phyloP scores from a whole-genome alignment of 768 basidiomycete genomes.

The Mycena belliarum region DNA sequence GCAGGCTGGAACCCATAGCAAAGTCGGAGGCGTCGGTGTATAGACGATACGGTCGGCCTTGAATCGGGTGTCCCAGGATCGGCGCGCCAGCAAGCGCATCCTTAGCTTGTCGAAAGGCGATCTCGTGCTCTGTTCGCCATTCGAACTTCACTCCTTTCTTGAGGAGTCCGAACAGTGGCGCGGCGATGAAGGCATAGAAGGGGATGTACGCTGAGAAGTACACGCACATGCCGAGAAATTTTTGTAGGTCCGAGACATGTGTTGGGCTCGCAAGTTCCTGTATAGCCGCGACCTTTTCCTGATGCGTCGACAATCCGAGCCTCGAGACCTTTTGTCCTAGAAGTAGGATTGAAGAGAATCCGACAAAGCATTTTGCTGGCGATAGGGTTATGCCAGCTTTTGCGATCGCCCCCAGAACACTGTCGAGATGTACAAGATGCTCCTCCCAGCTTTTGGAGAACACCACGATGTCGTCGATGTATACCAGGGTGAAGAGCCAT shows the following conservation, averaged over 20 bases:
- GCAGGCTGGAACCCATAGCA: conserved; percentile 5
- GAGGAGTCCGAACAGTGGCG: conserved; percentile 26
- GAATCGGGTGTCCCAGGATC: conserved; percentile 21
- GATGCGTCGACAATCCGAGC: conserved; percentile 14
- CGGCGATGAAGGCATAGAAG: conserved; percentile 27
- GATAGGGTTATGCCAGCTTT: conserved; percentile 26
- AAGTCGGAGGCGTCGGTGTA: conserved; percentile 4
- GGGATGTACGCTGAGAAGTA: conserved; percentile 31
- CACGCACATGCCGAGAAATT: conserved; percentile 29
- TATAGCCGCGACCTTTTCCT: conserved; percentile 27
- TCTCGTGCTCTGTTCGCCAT: conserved; percentile 23
- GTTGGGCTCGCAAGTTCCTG: conserved; percentile 7
- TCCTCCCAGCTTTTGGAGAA: conserved; percentile 22
- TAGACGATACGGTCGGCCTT: conserved; percentile 21
- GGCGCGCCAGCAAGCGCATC: conserved; percentile 23
- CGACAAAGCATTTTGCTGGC: conserved; percentile 29
- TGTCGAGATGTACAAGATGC: conserved; percentile 22
- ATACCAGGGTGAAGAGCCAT: conserved; percentile 19
- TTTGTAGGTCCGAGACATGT: conserved; percentile 23
- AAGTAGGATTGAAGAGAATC: conserved; percentile 25
- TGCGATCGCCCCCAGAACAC: conserved; percentile 22
- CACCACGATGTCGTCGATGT: conserved; percentile 28
- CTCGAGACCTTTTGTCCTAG: conserved; percentile 24
- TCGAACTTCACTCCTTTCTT: conserved; percentile 25
- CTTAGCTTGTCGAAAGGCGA: conserved; percentile 24